Percentiles rank a stretch among this genome's conserved stretches.
Evolutionary conservation across 2,329 filamentous ascomycete genomes (phyloP).

Genomic region (Remersonia thermophila): DNA sequence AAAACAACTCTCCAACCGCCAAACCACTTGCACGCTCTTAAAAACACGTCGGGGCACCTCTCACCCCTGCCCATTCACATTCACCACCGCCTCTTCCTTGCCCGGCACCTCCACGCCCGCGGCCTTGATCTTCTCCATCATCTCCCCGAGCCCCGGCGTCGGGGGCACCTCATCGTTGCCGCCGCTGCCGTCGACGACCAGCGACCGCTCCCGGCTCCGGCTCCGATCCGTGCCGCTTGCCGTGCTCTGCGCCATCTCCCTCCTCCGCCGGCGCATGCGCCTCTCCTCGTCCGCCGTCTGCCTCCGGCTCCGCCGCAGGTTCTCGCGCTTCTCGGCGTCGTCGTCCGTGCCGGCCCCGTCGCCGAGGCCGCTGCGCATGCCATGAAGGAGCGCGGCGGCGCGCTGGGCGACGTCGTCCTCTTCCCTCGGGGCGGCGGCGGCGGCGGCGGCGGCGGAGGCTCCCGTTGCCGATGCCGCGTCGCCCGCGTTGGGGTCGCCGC

Average conservation of each 20-base stretch:
- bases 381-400: constrained; percentile 72
- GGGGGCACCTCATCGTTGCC: constrained; percentile 12
- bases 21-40: no score
- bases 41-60: no score
- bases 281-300: constrained; percentile 74
- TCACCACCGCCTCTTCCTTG: background rate
- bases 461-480: no score
- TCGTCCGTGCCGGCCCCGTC: constrained; percentile 45
- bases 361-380: constrained; percentile 54
- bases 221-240: constrained; percentile 24
- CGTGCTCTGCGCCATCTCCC: constrained; percentile 44
- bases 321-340: constrained; percentile 43
- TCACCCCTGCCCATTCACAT: no score
- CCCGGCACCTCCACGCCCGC: constrained; percentile 4
- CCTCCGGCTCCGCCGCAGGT: constrained; percentile 46
- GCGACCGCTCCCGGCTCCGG: constrained; percentile 3
- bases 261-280: constrained; percentile 50
- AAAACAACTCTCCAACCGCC: no score
- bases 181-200: constrained; percentile 24
- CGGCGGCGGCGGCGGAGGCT: no score
- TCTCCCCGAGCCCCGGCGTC: constrained; percentile 15
- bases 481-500: no score
- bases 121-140: constrained; percentile 11
- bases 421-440: constrained; percentile 19
- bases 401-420: constrained; percentile 72